Conservation (phyloP, 2,329 filamentous ascomycete genomes). For the Dryadomyces quercivorus region DNA sequence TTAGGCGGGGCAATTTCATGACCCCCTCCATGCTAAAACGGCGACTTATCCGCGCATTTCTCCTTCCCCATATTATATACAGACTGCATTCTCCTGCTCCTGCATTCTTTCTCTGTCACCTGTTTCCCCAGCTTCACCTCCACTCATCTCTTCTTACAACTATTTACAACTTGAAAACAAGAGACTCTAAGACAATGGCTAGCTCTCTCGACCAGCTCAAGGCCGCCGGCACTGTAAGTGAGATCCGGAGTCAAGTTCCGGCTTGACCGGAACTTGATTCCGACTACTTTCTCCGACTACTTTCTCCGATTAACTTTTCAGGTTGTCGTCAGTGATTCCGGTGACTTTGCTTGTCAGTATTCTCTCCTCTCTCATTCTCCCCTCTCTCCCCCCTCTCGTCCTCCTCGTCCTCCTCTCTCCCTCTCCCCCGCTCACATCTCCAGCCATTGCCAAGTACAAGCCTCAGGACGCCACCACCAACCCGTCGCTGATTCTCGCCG, state of each 20-base stretch:
- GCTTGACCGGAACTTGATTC: background rate
- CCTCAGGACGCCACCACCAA: constrained; percentile 99
- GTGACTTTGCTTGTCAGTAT: constrained; percentile 66
- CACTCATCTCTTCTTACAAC: background rate
- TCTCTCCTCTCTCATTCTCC: background rate
- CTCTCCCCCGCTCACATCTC: background rate
- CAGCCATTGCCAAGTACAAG: constrained; percentile 98
- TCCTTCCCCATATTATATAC: background rate
- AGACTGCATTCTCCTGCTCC: background rate
- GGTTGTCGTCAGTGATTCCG: constrained; percentile 96
- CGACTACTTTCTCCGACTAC: no score
- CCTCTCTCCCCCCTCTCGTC: no score
- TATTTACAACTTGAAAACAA: no score
- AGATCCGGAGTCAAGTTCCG: background rate
- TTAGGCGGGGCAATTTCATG: background rate
- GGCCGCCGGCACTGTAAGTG: constrained; percentile 84
- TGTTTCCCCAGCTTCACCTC: background rate
- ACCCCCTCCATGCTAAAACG: background rate
- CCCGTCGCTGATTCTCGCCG: constrained; percentile 94
- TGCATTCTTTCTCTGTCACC: background rate
- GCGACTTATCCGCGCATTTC: background rate
- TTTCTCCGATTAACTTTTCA: constrained; percentile 34
- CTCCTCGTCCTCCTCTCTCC: background rate
- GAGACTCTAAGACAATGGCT: no score
- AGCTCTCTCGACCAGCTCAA: constrained; percentile 94